Base-by-base conservation (phyloP, 805 yeast species). In the Tetrapisispora arboricola region DNA sequence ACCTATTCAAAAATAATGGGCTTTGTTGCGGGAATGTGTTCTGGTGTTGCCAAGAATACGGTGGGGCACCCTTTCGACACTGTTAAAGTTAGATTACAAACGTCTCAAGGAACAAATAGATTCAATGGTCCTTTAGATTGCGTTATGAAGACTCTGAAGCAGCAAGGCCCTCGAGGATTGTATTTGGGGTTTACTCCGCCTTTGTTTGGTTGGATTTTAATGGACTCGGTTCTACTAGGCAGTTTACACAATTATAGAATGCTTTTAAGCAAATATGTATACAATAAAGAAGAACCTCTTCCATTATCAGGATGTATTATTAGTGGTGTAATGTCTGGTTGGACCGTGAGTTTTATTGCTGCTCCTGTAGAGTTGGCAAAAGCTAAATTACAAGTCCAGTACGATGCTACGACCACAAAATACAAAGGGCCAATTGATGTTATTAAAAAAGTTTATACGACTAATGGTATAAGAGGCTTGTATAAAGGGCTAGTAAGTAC, bases 61-160 rank as follows among this genome's bases (percentile, higher is more conserved):
- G 84, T 82, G 7, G 98, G 97, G 20, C 97, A 92, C 63, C 96
- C 97, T 10, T 88, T 88, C 55, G 96, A 87, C 59, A 84, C 95
- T 11, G 84, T 92, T 28, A 90, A 90, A 64, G 97, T 92, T 20
- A 72, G 97, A 42, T 70, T 90, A 40, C 97, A 90, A 57, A 80
- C 94, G 3, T 86, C 92, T 2, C 78, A 94, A 61, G 97, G 98
- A 26, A 87, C 96, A 16, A 76, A 78, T 2, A 68, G 68, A 6
- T 80, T 76, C 44, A 57, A 68, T 26, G 95, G 96, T 2, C 60
- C 64, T 1, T 25, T 59, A 13, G 62, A 58, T 42, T 59, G 64
- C 34, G 50, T 55, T 12, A 70, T 64, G 48, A 76, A 81, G 53
- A 39, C 42, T 12, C 22, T 39, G 13, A 25, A 34, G 29, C 37